Evolutionary conservation across 179 eudicot species (phyloP).

Genomic region (Nepenthes alata): DNA sequence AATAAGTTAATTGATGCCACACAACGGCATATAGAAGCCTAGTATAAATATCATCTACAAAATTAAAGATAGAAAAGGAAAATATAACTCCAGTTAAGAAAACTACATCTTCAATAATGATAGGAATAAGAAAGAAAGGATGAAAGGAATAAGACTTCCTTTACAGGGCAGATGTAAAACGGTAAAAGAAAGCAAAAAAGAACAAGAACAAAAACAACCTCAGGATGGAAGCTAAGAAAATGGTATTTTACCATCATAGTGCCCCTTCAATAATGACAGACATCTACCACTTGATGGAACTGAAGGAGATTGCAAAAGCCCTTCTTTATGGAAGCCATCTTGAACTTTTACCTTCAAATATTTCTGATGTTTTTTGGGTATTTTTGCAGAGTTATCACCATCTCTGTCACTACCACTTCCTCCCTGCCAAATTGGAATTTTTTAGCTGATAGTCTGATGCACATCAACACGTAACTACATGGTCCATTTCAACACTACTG

Average conservation of each 20-base stretch:
- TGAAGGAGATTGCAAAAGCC: conserved; percentile 19
- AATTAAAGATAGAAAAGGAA: too few relatives aligned
- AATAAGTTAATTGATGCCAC: too few relatives aligned
- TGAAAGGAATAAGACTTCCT: too few relatives aligned
- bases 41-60: too few relatives aligned
- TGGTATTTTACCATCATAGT: conserved; percentile 35
- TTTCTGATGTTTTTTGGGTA: conserved; percentile 52
- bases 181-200: background rate
- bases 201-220: background rate
- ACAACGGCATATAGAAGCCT: too few relatives aligned
- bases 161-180: too few relatives aligned
- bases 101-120: too few relatives aligned
- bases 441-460: background rate
- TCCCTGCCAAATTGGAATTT: conserved; percentile 32
- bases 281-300: conserved; percentile 38
- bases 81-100: too few relatives aligned
- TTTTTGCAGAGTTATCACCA: conserved; percentile 34
- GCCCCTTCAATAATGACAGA: conserved; percentile 39
- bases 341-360: conserved; percentile 32
- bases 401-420: conserved; percentile 73
- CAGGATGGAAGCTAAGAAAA: conserved; percentile 1
- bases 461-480: too few relatives aligned
- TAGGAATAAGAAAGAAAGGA: too few relatives aligned
- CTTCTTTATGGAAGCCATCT: conserved; percentile 21
- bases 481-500: too few relatives aligned